Percentiles rank a stretch among this genome's conserved stretches.
These are phyloP conservation scores for Paramyrothecium sp. DNA, from an alignment of 2,329 filamentous ascomycete genomes.

Conservation along the genomic window DNA sequence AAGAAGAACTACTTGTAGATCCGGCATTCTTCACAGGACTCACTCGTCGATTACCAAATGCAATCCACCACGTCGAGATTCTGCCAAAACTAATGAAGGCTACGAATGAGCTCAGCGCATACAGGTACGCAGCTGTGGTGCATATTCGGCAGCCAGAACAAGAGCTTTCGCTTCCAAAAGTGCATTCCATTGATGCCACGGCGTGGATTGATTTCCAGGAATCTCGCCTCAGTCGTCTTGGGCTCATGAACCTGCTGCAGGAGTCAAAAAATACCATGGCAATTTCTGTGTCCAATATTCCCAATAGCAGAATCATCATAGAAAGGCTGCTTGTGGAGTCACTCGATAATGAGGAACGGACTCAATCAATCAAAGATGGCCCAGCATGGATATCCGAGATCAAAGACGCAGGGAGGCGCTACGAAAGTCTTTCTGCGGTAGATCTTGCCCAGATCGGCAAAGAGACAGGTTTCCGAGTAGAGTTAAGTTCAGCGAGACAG, in stretches of 20 bases:
- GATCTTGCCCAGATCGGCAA: slow-evolving; percentile 17
- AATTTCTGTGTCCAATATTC: slow-evolving; percentile 17
- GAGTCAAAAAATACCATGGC: background rate
- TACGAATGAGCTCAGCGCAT: slow-evolving; percentile 18
- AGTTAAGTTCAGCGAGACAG: slow-evolving; percentile 39
- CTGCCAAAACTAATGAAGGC: slow-evolving; percentile 18
- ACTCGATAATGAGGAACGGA: slow-evolving; percentile 5
- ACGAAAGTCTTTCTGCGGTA: slow-evolving; percentile 8
- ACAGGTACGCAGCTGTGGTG: slow-evolving; percentile 17
- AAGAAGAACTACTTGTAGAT: slow-evolving; percentile 18
- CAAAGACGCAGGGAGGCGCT: slow-evolving; percentile 1
- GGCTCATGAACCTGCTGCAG: slow-evolving; percentile 5
- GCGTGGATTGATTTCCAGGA: slow-evolving; percentile 10
- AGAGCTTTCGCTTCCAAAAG: background rate
- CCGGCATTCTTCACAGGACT: slow-evolving; percentile 20
- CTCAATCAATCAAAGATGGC: background rate
- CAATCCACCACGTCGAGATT: slow-evolving; percentile 17
- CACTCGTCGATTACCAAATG: slow-evolving; percentile 1
- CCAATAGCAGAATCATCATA: slow-evolving; percentile 24
- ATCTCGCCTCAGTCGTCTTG: slow-evolving; percentile 2
- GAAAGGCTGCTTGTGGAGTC: slow-evolving; percentile 16
- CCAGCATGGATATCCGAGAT: slow-evolving; percentile 3
- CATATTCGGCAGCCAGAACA: slow-evolving; percentile 3
- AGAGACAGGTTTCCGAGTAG: slow-evolving; percentile 40
- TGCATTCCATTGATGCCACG: background rate